These are phyloP conservation scores for Pseudozyma pruni DNA, from an alignment of 1,284 basidiomycete genomes.

Conservation along the genomic window DNA sequence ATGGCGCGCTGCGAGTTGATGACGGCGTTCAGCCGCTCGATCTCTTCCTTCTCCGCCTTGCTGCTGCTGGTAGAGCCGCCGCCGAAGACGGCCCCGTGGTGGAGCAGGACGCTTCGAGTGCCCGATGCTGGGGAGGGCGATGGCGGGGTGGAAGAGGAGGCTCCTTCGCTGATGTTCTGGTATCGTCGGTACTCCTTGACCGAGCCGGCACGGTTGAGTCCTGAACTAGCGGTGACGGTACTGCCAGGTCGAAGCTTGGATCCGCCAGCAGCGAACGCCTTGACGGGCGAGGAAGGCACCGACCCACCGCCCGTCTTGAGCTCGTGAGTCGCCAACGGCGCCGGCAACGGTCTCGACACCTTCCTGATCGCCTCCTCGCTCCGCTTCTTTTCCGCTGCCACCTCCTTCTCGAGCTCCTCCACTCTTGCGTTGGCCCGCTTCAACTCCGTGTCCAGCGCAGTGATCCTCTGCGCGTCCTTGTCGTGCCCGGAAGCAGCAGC, in stretches of 20 bases:
- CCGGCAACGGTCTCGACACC: conserved; percentile 30
- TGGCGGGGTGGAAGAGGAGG: conserved; percentile 1
- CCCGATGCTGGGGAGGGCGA: conserved; percentile 16
- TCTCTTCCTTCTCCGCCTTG: conserved; percentile 53
- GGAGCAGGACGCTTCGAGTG: conserved; percentile 21
- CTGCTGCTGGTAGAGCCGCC: no score
- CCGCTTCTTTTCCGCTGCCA: conserved; percentile 16
- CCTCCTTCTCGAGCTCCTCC: conserved; percentile 30
- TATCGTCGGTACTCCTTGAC: conserved; percentile 57
- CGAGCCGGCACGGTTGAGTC: conserved; percentile 47
- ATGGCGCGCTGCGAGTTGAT: conserved; percentile 54
- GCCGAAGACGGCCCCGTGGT: conserved; percentile 7
- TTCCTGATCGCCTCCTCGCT: conserved; percentile 12
- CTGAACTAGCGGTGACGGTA: not conserved
- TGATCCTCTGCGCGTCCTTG: conserved; percentile 5
- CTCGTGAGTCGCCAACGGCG: conserved; percentile 4
- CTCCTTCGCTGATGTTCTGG: no score
- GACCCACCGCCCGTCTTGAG: conserved; percentile 12
- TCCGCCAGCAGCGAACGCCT: conserved; percentile 12
- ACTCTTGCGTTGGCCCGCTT: conserved; percentile 14
- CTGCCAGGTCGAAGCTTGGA: conserved; percentile 17
- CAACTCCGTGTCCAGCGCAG: conserved; percentile 17
- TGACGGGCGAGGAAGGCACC: conserved; percentile 29
- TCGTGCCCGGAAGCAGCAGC: conserved; percentile 21
- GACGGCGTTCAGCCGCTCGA: conserved; percentile 57